phyloP scores from a whole-genome alignment of 495 filamentous ascomycete species.

The Talaromyces wortmannii region DNA sequence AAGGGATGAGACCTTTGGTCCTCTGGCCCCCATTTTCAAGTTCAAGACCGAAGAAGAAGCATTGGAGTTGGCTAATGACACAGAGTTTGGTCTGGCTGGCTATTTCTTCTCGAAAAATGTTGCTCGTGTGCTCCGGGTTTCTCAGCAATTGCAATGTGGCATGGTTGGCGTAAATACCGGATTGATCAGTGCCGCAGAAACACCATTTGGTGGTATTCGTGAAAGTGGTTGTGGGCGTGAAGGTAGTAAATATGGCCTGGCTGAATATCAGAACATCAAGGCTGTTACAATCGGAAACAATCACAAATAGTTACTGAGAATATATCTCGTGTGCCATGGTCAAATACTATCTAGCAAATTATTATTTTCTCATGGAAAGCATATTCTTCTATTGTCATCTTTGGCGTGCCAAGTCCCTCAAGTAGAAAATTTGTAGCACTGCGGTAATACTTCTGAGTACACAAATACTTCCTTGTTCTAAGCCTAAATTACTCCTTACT shows the following conservation, averaged over 20 bases:
- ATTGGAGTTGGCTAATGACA: constrained; percentile 54
- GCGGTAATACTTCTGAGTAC: too few relatives aligned
- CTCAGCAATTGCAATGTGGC: constrained; percentile 67
- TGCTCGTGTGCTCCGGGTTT: constrained; percentile 61
- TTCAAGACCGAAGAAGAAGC: constrained; percentile 68
- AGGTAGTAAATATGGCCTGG: constrained; percentile 62
- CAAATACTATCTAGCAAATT: too few relatives aligned
- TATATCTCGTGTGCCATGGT: too few relatives aligned
- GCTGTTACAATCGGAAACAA: constrained; percentile 50
- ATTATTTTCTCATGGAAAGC: too few relatives aligned
- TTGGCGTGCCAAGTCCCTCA: too few relatives aligned
- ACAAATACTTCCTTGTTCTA: too few relatives aligned
- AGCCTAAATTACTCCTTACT: too few relatives aligned
- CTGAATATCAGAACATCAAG: constrained; percentile 65
- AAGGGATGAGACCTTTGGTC: constrained; percentile 64
- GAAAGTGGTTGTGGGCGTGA: constrained; percentile 72
- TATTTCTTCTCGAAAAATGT: constrained; percentile 71
- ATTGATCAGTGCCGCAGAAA: constrained; percentile 60
- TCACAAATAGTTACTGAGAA: too few relatives aligned
- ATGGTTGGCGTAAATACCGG: constrained; percentile 70
- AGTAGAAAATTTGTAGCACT: too few relatives aligned
- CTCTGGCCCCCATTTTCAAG: constrained; percentile 56
- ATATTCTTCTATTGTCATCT: too few relatives aligned
- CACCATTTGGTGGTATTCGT: constrained; percentile 73
- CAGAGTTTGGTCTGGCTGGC: constrained; percentile 61